A percentile compares a stretch with the other conserved stretches of the same genome.
Evolutionary conservation across 768 basidiomycete species (phyloP).

Genomic region (Myochromella boudieri): DNA sequence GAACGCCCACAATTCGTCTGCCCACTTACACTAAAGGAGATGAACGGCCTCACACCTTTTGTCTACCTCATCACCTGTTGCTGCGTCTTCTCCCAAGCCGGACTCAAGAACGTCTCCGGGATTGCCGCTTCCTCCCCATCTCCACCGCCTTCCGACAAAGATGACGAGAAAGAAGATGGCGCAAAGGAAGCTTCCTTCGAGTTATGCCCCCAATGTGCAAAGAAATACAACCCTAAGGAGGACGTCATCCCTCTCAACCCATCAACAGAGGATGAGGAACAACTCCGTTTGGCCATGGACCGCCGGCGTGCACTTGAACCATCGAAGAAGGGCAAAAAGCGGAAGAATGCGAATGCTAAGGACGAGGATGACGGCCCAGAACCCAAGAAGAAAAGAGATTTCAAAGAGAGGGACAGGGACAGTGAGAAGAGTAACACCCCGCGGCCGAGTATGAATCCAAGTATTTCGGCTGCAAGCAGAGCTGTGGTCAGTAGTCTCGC

Average conservation of each 20-base stretch:
- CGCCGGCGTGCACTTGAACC: conserved; percentile 56
- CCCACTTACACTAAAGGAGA: conserved; percentile 89
- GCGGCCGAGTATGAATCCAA: conserved; percentile 48
- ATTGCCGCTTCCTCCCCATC: conserved; percentile 29
- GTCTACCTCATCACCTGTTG: conserved; percentile 86
- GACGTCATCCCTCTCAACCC: conserved; percentile 75
- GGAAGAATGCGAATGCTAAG: conserved; percentile 41
- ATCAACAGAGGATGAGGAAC: conserved; percentile 58
- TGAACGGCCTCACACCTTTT: conserved; percentile 90
- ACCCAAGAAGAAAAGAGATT: conserved; percentile 45
- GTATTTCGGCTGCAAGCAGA: conserved; percentile 56
- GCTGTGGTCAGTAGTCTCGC: conserved; percentile 73
- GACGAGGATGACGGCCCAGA: conserved; percentile 40
- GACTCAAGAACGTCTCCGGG: conserved; percentile 64
- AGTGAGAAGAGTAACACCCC: conserved; percentile 35
- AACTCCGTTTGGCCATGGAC: conserved; percentile 57
- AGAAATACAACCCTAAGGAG: conserved; percentile 56
- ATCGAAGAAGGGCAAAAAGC: conserved; percentile 58
- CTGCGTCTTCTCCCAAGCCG: conserved; percentile 87
- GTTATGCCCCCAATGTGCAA: conserved; percentile 79
- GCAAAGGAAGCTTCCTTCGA: conserved; percentile 41
- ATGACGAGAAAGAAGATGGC: conserved; percentile 21
- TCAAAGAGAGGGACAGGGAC: conserved; percentile 33
- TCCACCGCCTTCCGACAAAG: too few relatives aligned
- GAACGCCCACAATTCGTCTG: conserved; percentile 79